Percentiles rank a stretch among this genome's conserved stretches.
Evolutionary conservation across 306 rosid genomes (phyloP).

Genomic region (Hylodesmum podocarpum): DNA sequence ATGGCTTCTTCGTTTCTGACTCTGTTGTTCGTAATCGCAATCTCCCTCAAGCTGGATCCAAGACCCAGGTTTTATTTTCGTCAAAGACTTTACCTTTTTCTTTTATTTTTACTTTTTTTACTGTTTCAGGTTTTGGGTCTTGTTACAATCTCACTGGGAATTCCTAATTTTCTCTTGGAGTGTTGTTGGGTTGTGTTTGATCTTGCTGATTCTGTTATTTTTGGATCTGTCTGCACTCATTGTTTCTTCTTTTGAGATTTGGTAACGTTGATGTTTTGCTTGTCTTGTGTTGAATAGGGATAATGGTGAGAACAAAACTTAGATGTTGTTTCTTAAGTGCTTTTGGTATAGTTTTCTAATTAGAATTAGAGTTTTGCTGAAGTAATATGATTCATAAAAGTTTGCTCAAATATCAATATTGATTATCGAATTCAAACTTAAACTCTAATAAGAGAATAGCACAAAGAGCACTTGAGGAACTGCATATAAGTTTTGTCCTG

Average conservation of each 20-base stretch:
- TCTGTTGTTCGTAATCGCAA: slow-evolving; percentile 33
- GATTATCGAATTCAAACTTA: too few species aligned
- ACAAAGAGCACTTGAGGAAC: too few species aligned
- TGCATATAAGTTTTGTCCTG: too few species aligned
- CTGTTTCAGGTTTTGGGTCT: background rate
- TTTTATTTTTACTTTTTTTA: background rate
- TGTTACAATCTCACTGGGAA: background rate
- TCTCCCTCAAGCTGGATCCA: slow-evolving; percentile 39
- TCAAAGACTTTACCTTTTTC: background rate
- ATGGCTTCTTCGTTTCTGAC: slow-evolving; percentile 49
- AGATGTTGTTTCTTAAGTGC: too few species aligned
- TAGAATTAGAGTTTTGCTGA: too few species aligned
- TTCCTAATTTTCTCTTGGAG: background rate
- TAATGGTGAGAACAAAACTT: too few species aligned
- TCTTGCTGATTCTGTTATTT: slow-evolving; percentile 1
- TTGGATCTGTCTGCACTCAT: background rate
- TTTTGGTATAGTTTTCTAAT: too few species aligned
- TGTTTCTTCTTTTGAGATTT: background rate
- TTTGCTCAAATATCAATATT: too few species aligned
- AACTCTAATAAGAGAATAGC: too few species aligned
- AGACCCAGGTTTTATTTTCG: slow-evolving; percentile 52
- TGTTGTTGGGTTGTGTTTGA: slow-evolving; percentile 15
- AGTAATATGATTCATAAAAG: too few species aligned
- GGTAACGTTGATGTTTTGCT: background rate
- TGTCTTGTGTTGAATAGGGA: background rate